Base-by-base conservation (phyloP, 805 yeast genomes). In the Ogataea ramenticola region DNA sequence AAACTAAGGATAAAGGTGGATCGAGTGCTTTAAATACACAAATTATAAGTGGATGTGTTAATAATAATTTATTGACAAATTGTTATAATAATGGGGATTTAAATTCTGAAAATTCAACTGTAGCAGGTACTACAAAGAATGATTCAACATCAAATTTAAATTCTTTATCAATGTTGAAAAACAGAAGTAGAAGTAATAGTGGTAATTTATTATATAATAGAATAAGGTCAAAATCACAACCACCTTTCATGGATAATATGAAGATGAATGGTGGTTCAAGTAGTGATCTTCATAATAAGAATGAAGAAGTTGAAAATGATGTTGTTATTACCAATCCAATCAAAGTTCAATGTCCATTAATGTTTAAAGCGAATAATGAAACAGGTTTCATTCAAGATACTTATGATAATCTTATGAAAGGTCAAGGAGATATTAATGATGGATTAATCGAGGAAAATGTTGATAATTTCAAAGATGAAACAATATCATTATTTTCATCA, bases 21-120 rank as follows among this genome's bases (percentile, higher is more conserved):
- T 40, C 61, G 16, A 43, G 30, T 42, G 44, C 72, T 57, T 51
- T 83, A 44, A 66, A 82, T 60, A 81, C 82, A 44, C 90, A 84
- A 53, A 71, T 77, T 5, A 66, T 82, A 33, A 70, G 68, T 17
- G 66, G 68, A 40, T 75, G 84, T 51, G 67, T 71, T 0, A 72
- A 78, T 51, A 84, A 82, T 49, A 84, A 84, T 51, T 58, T 84
- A 31, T 57, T 84, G 35, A 76, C 79, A 5, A 71, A 77, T 47
- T 76, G 82, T 50, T 77, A 74, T 49, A 72, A 72, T 33, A 48
- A 54, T 39, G 60, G 62, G 5, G 44, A 49, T 17, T 43, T 48
- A 30, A 45, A 39, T 16, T 31, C 36, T 14, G 43, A 35, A 10
- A 20, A 37, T 12, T n/a, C n/a, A n/a, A n/a, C n/a, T n/a, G n/a